Evolutionary conservation across 2,329 filamentous ascomycete species (phyloP).

Genomic region (Myotisia sp.): DNA sequence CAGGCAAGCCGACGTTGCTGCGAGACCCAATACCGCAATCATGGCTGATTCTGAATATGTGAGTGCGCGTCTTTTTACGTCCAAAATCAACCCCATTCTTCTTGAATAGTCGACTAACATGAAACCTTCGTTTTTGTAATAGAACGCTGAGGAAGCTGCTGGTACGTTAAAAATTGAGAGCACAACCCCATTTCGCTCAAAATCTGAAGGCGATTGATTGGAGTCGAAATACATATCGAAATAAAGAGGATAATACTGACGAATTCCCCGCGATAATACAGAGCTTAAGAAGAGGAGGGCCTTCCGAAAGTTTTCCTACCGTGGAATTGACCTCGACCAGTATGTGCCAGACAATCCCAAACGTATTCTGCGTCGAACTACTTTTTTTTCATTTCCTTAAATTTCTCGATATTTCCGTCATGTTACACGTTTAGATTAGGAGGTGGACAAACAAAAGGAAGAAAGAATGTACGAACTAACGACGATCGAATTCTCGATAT

Average conservation of each 20-base stretch:
- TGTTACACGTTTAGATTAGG: no score
- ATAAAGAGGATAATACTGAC: slow-evolving; percentile 1
- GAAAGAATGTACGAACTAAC: slow-evolving; percentile 13
- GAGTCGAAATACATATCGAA: not conserved
- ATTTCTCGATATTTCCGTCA: slow-evolving; percentile 8
- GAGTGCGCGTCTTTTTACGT: no score
- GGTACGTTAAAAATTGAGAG: slow-evolving; percentile 41
- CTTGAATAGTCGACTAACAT: slow-evolving; percentile 1
- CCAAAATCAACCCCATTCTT: not conserved
- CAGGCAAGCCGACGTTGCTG: slow-evolving; percentile 31
- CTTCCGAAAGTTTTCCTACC: slow-evolving; percentile 99
- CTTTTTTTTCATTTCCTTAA: slow-evolving; percentile 13
- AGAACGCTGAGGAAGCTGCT: slow-evolving; percentile 96
- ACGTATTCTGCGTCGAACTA: no score
- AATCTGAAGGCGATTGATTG: not conserved
- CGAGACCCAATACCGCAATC: slow-evolving; percentile 40
- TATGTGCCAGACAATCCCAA: slow-evolving; percentile 41
- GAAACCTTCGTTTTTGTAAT: no score
- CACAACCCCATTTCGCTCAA: not conserved
- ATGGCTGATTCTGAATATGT: slow-evolving; percentile 88
- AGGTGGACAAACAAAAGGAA: not conserved
- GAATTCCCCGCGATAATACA: slow-evolving; percentile 22
- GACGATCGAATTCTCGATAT: slow-evolving; percentile 23
- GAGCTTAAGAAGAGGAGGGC: slow-evolving; percentile 99
- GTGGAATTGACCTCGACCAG: slow-evolving; percentile 98